A percentile compares a stretch with the other conserved stretches of the same genome.
Evolutionary conservation across 345 rosid species (phyloP).

Genomic region (Mercurialis annua): DNA sequence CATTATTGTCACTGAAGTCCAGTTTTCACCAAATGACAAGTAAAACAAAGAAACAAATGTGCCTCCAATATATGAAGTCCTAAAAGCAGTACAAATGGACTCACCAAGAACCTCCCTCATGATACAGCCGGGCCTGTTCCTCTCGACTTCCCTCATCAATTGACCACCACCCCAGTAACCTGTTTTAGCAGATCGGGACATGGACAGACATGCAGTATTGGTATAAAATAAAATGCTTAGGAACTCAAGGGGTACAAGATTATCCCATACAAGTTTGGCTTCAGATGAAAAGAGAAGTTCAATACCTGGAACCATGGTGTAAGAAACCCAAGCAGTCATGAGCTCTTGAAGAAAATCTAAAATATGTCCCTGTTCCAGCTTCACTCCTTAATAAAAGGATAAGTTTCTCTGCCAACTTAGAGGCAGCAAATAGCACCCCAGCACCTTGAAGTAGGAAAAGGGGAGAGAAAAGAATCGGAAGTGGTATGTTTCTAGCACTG

Average conservation of each 20-base stretch:
- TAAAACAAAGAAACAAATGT: neutral
- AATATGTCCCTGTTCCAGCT: slow-evolving; percentile 70
- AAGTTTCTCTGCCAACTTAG: slow-evolving; percentile 73
- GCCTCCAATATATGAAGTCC: neutral
- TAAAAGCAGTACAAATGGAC: slow-evolving; percentile 16
- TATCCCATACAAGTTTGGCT: neutral
- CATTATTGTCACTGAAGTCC: neutral
- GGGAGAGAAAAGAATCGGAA: slow-evolving; percentile 80
- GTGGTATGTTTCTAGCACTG: slow-evolving; percentile 70
- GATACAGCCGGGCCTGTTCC: slow-evolving; percentile 83
- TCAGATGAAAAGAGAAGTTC: slow-evolving; percentile 10
- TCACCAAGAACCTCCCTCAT: slow-evolving; percentile 70
- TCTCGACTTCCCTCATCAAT: slow-evolving; percentile 93
- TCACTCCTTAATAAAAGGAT: slow-evolving; percentile 62
- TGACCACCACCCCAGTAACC: slow-evolving; percentile 99
- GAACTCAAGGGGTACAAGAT: neutral
- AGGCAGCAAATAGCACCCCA: slow-evolving; percentile 75
- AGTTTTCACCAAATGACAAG: neutral
- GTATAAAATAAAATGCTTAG: slow-evolving; percentile 6
- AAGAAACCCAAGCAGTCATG: slow-evolving; percentile 85
- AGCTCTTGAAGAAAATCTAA: slow-evolving; percentile 59
- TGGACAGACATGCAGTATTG: neutral
- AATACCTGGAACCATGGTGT: slow-evolving; percentile 97
- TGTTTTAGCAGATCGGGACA: slow-evolving; percentile 33
- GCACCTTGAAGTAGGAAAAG: slow-evolving; percentile 83